Evolutionary conservation across 176 grass and related monocot genomes (phyloP).

Genomic region (Bonia amplexicaulis): DNA sequence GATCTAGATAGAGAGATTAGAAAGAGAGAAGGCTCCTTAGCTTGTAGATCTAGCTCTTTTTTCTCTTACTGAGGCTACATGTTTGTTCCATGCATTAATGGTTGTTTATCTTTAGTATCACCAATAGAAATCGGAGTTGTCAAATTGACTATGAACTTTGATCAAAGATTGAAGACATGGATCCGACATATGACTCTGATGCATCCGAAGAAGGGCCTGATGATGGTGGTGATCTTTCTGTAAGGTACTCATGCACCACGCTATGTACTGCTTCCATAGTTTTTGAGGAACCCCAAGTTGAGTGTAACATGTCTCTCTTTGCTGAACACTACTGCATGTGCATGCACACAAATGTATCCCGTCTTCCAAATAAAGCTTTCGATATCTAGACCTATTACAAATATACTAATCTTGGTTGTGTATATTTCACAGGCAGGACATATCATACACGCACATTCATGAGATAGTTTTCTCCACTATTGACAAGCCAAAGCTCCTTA

Average conservation of each 20-base stretch:
- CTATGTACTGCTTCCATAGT: constrained; percentile 13
- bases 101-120: constrained; percentile 39
- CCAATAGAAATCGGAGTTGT: constrained; percentile 34
- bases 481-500: constrained; percentile 98
- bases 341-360: neutral
- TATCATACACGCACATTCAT: constrained; percentile 60
- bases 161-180: constrained; percentile 66
- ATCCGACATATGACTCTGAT: constrained; percentile 50
- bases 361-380: constrained; percentile 11
- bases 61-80: constrained; percentile 9
- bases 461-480: constrained; percentile 91
- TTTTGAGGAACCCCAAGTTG: constrained; percentile 26
- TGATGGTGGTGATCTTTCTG: constrained; percentile 74
- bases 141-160: constrained; percentile 57
- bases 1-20: neutral
- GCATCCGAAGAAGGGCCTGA: constrained; percentile 57
- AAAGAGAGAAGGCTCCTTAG: neutral
- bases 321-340: constrained; percentile 6
- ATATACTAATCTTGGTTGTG: constrained; percentile 18
- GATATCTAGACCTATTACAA: constrained; percentile 3
- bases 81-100: constrained; percentile 24
- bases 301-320: constrained; percentile 24
- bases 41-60: neutral
- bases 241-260: constrained; percentile 50
- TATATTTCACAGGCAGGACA: constrained; percentile 62